These are phyloP conservation scores for Besnoitia besnoiti DNA, from an alignment of 169 alveolate genomes.

Conservation along the genomic window DNA sequence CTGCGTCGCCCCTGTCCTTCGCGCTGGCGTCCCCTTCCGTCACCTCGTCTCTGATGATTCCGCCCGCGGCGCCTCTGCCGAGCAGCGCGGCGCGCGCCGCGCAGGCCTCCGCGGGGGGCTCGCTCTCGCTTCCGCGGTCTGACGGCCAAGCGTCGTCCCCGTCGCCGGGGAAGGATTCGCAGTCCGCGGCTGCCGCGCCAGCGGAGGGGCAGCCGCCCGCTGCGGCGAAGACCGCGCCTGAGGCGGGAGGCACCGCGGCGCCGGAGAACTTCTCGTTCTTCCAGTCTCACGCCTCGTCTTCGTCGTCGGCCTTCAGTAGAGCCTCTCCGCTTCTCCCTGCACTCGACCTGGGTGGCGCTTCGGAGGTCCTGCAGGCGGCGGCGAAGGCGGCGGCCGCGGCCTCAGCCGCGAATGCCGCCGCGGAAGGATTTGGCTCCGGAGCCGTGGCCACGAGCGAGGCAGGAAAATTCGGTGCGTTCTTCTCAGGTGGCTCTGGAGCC, in stretches of 20 bases:
- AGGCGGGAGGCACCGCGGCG: neutral
- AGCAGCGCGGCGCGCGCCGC: neutral
- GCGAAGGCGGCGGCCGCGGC: constrained; percentile 3
- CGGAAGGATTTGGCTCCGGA: too few relatives aligned
- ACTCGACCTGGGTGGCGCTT: neutral
- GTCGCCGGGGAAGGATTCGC: too few relatives aligned
- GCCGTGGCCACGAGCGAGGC: too few relatives aligned
- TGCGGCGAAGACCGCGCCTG: too few relatives aligned
- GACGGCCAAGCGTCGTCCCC: too few relatives aligned
- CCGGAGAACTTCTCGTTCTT: neutral
- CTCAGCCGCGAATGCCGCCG: neutral
- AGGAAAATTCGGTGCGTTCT: too few relatives aligned
- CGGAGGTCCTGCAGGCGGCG: neutral
- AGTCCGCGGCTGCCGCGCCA: neutral
- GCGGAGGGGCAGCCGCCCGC: neutral
- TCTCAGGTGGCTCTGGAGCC: too few relatives aligned
- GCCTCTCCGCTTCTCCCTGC: neutral
- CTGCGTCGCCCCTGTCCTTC: neutral
- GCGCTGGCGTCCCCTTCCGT: neutral
- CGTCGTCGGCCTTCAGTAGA: neutral
- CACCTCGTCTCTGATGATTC: too few relatives aligned
- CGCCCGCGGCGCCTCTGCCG: neutral
- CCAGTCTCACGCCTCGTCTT: too few relatives aligned
- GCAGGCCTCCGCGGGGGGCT: neutral
- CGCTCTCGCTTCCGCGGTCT: neutral